A percentile compares a stretch with the other conserved stretches of the same genome.
These are phyloP conservation scores for Aspergillus chevalieri DNA, from an alignment of 2,329 filamentous ascomycete genomes.

Conservation along the genomic window DNA sequence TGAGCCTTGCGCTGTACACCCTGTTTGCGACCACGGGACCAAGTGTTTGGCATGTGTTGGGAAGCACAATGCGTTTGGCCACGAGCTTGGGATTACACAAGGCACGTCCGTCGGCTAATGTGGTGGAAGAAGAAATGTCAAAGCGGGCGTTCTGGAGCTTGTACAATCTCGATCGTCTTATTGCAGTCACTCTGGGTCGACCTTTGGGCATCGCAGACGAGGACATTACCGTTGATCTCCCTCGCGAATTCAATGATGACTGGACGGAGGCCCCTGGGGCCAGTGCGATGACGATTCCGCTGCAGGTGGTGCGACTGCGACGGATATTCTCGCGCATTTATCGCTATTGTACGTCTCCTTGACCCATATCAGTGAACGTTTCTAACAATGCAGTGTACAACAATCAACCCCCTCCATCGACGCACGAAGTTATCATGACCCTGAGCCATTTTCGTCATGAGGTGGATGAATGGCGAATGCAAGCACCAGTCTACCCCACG, in stretches of 20 bases:
- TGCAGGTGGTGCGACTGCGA: constrained; percentile 31
- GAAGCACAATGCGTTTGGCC: constrained; percentile 31
- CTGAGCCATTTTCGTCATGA: constrained; percentile 30
- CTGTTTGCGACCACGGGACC: constrained; percentile 34
- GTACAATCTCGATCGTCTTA: constrained; percentile 39
- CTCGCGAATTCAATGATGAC: constrained; percentile 36
- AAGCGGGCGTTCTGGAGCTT: constrained; percentile 41
- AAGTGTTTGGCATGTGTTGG: constrained; percentile 37
- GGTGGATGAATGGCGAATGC: constrained; percentile 34
- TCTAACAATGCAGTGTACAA: constrained; percentile 26
- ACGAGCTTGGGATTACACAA: constrained; percentile 35
- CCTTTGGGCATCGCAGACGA: constrained; percentile 38
- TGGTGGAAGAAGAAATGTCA: constrained; percentile 33
- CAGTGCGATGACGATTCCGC: constrained; percentile 33
- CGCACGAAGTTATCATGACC: constrained; percentile 20
- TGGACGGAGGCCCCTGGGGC: constrained; percentile 30
- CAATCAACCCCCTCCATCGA: constrained; percentile 24
- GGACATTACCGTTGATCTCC: constrained; percentile 34
- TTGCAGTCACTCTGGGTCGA: constrained; percentile 34
- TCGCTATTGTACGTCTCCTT: constrained; percentile 26
- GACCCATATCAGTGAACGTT: background rate
- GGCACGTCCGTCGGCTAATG: constrained; percentile 18
- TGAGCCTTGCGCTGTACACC: constrained; percentile 33
- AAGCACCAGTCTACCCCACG: constrained; percentile 29
- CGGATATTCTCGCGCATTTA: constrained; percentile 36